Base-by-base conservation (phyloP, 345 rosid genomes). In the Lagerstroemia speciosa region DNA sequence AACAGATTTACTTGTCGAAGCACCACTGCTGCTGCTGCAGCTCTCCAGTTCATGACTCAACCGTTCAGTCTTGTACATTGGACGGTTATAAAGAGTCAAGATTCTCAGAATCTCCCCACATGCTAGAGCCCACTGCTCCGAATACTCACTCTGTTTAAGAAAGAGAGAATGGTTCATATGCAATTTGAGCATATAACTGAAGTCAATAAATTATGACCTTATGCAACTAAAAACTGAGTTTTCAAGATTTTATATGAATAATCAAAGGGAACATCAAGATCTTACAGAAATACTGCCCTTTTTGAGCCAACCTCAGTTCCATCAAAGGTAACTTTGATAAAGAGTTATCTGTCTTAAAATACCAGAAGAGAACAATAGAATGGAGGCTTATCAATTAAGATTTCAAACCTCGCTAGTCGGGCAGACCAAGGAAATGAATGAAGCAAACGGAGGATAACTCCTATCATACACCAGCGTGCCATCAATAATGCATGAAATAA, bases 81-180 rank as follows among this genome's bases (percentile, higher is more conserved):
- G 98, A 60, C 98, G 97, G 72, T 91, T 93, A 83, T 93, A 93
- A 81, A 89, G 98, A 69, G 98, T 93, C 79, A 93, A 80, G 75
- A 91, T 85, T 74, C 98, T 88, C 82, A 93, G 85, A 69, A 93
- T 91, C 81, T 93, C 98, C 71, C 92, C 93, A 36, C 98, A 93
- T 37, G 97, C 98, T 74, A 93, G 81, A 80, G 97, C 98, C 98
- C 97, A 93, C 76, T 93, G 98, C 78, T 91, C 97, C 36, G 97
- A 91, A 78, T 89, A 93, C 77, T 87, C 98, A 69, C 83, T 90
- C 98, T 93, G 92, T 58, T 58, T 24, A 52, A 62, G 68, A 65
- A 76, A 65, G 19, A 22, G 60, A 57, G 17, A 57, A 27, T 8
- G 7, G 62, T 24, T 57, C 31, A 57, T 5, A 27, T 27, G 30